phyloP scores from a whole-genome alignment of 768 basidiomycete species.

The Suillus luteus region DNA sequence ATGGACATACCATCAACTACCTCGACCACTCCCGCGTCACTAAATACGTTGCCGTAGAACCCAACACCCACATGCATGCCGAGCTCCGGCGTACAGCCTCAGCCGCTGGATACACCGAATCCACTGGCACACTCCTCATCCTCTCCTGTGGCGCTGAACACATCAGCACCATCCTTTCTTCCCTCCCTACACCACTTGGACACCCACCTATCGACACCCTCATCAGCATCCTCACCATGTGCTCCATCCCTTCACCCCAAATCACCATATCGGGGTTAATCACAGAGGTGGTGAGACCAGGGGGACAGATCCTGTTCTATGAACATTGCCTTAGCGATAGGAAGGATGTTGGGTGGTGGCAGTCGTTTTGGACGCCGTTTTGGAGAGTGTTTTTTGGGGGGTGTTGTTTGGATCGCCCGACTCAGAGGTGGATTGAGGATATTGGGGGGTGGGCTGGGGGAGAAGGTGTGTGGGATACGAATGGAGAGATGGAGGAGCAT shows the following conservation, averaged over 20 bases:
- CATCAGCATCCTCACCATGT: conserved; percentile 64
- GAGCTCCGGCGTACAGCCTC: conserved; percentile 51
- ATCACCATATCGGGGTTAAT: conserved; percentile 48
- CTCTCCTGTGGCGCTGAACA: conserved; percentile 69
- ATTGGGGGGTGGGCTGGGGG: conserved; percentile 51
- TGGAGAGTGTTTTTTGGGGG: conserved; percentile 65
- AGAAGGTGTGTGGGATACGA: conserved; percentile 43
- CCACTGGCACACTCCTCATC: conserved; percentile 53
- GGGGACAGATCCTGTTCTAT: conserved; percentile 64
- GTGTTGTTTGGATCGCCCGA: conserved; percentile 61
- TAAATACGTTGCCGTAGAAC: conserved; percentile 73
- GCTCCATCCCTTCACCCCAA: conserved; percentile 61
- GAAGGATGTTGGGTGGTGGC: conserved; percentile 67
- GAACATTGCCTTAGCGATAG: conserved; percentile 67
- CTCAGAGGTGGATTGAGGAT: conserved; percentile 48
- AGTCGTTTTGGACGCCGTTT: conserved; percentile 69
- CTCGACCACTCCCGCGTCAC: conserved; percentile 55
- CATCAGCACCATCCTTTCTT: conserved; percentile 45
- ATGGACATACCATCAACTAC: conserved; percentile 65
- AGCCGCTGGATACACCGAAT: conserved; percentile 53
- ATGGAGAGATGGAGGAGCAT: conserved; percentile 54
- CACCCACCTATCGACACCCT: conserved; percentile 55
- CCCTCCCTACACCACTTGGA: conserved; percentile 28
- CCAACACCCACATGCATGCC: conserved; percentile 64
- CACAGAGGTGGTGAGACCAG: conserved; percentile 56